Evolutionary conservation across 208 protist genomes (phyloP).

Genomic region (Acanthamoeba triangularis): DNA sequence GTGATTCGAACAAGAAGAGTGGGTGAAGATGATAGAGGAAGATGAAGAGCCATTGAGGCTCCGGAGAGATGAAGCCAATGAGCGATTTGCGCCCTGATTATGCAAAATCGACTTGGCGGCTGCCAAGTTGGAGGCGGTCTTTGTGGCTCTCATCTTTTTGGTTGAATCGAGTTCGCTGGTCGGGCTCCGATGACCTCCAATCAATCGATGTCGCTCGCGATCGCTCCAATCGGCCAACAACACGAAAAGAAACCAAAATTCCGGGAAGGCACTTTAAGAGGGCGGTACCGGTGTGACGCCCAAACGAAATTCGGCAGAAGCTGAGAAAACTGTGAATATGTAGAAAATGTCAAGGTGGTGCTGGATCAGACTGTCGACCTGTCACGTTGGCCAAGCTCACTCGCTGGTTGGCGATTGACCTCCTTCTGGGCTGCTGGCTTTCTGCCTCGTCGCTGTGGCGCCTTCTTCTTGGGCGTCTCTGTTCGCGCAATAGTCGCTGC

Average conservation of each 20-base stretch:
- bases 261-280: not conserved
- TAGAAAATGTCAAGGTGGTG: not conserved
- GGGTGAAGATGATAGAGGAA: not conserved
- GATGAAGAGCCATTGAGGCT: not conserved
- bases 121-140: not conserved
- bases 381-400: not conserved
- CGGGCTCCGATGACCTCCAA: not conserved
- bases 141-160: not conserved
- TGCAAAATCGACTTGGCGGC: not conserved
- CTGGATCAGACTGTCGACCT: not conserved
- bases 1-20: not conserved
- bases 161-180: not conserved
- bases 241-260: not conserved
- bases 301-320: not conserved
- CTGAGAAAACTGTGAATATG: not conserved
- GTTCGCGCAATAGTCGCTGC: not conserved
- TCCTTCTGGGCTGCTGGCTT: not conserved
- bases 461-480: not conserved
- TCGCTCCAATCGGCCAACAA: too few relatives aligned
- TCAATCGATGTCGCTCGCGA: not conserved
- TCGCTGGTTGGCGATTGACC: not conserved
- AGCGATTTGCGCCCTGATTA: not conserved
- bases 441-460: not conserved
- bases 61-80: not conserved
- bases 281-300: not conserved